These are phyloP conservation scores for Haemoproteus tartakovskyi DNA, from an alignment of 169 alveolate species.

Conservation along the genomic window DNA sequence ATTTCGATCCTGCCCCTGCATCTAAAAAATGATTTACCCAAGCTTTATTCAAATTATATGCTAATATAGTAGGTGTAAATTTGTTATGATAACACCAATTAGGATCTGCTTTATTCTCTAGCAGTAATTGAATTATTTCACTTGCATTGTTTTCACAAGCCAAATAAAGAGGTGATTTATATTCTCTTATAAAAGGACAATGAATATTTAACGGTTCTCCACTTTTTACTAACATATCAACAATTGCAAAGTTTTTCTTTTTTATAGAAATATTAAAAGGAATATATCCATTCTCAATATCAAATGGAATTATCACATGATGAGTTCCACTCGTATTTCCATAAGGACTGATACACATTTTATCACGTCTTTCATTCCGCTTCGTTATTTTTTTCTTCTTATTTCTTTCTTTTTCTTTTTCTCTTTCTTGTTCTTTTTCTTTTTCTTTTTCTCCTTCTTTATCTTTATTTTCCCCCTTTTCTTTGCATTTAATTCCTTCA, in stretches of 20 bases:
- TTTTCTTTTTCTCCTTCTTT: not conserved
- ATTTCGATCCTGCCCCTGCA: slow-evolving; percentile 84
- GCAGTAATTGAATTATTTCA: slow-evolving; percentile 76
- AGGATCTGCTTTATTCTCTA: slow-evolving; percentile 85
- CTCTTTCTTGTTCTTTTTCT: not conserved
- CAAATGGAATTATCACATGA: slow-evolving; percentile 60
- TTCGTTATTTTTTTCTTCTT: too few relatives aligned
- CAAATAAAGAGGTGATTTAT: slow-evolving; percentile 85
- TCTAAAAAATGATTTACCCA: slow-evolving; percentile 82
- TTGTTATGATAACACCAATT: slow-evolving; percentile 81
- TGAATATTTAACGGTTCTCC: slow-evolving; percentile 74
- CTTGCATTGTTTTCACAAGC: slow-evolving; percentile 82
- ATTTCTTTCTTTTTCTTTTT: too few relatives aligned
- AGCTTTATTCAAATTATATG: slow-evolving; percentile 78
- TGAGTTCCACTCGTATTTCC: slow-evolving; percentile 57
- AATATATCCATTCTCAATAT: slow-evolving; percentile 67
- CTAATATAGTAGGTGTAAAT: slow-evolving; percentile 81
- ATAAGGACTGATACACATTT: slow-evolving; percentile 56
- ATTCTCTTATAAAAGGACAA: slow-evolving; percentile 79
- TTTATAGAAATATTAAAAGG: slow-evolving; percentile 69
- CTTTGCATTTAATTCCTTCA: not conserved
- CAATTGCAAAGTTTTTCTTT: slow-evolving; percentile 54
- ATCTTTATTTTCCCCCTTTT: not conserved
- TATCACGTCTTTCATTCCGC: not conserved
- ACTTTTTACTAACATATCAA: slow-evolving; percentile 74